A percentile compares a stretch with the other conserved stretches of the same genome.
These are phyloP conservation scores for Tolypocladium paradoxum DNA, from an alignment of 2,329 filamentous ascomycete genomes.

Conservation along the genomic window DNA sequence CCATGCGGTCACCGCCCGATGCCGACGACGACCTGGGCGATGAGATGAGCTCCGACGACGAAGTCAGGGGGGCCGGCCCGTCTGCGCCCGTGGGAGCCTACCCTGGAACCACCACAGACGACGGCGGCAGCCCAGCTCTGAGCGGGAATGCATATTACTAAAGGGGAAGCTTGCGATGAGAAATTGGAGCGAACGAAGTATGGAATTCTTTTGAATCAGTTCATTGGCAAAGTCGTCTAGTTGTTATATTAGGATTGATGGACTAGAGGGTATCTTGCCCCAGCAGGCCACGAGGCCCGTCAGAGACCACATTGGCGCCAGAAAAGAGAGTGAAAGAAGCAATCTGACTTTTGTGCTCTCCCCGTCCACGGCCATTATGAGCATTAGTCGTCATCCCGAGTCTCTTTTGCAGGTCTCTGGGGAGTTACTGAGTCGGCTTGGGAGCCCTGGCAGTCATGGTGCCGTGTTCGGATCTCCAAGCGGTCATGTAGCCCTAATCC, in stretches of 20 bases:
- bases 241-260: too few species aligned
- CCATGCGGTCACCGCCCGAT: constrained; percentile 36
- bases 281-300: too few species aligned
- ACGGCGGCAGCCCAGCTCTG: constrained; percentile 17
- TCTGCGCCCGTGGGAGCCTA: constrained; percentile 35
- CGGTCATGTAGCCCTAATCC: background rate
- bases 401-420: background rate
- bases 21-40: constrained; percentile 20
- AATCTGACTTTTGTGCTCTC: background rate
- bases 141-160: constrained; percentile 28
- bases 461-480: background rate
- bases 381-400: background rate
- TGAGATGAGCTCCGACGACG: constrained; percentile 28
- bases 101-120: constrained; percentile 33
- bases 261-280: too few species aligned
- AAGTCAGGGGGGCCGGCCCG: constrained; percentile 17
- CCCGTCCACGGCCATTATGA: background rate
- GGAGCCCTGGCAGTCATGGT: constrained; percentile 2
- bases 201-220: background rate
- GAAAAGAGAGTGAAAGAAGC: background rate
- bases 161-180: background rate
- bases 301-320: too few species aligned
- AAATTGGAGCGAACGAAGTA: background rate
- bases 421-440: constrained; percentile 1
- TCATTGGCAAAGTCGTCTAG: background rate